phyloP scores from a whole-genome alignment of 2,329 filamentous ascomycete genomes.

The Fusarium sp. region DNA sequence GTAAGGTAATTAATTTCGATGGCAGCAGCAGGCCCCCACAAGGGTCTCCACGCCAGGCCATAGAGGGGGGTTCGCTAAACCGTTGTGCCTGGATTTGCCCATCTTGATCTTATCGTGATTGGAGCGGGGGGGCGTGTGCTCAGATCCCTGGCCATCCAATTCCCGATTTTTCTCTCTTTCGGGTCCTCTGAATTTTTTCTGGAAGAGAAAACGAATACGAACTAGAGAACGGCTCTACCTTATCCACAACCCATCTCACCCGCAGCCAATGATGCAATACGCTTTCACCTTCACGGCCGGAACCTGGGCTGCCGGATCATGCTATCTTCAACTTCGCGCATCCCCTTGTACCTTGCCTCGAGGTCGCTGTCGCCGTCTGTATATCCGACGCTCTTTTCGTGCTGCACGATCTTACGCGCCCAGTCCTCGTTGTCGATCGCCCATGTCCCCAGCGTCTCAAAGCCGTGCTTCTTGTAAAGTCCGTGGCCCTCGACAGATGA shows the following conservation, averaged over 20 bases:
- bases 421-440: conserved; percentile 41
- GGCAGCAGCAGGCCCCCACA: conserved; percentile 20
- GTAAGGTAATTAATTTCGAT: conserved; percentile 32
- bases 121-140: conserved; percentile 25
- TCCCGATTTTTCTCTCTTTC: conserved; percentile 20
- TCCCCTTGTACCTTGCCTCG: conserved; percentile 26
- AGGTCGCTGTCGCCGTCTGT: conserved; percentile 23
- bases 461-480: conserved; percentile 38
- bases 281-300: conserved; percentile 5
- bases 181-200: background rate
- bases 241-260: too few relatives aligned
- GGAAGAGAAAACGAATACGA: conserved; percentile 43
- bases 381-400: conserved; percentile 29
- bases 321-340: conserved; percentile 43
- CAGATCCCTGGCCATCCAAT: conserved; percentile 15
- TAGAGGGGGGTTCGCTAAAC: conserved; percentile 24
- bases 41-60: conserved; percentile 29
- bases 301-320: conserved; percentile 44
- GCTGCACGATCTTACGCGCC: conserved; percentile 35
- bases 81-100: conserved; percentile 41
- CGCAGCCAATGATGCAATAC: conserved; percentile 22
- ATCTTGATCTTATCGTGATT: conserved; percentile 48
- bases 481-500: conserved; percentile 40
- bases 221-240: conserved; percentile 32
- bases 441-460: conserved; percentile 37